Evolutionary conservation across 345 rosid genomes (phyloP).

Genomic region (Populus pruinosa): DNA sequence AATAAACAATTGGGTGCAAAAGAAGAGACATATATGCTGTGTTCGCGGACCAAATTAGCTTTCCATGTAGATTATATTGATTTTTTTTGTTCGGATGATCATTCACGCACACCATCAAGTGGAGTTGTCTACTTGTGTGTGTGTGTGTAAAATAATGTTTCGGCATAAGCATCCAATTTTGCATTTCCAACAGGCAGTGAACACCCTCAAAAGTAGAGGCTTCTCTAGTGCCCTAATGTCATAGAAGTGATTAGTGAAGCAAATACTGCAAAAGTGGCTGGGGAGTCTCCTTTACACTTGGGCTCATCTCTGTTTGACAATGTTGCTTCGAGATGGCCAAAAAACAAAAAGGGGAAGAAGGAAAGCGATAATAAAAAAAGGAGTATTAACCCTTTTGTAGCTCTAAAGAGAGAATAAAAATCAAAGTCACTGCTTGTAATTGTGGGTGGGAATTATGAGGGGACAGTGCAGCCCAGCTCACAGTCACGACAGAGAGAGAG

Average conservation of each 20-base stretch:
- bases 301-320: neutral
- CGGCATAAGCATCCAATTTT: neutral
- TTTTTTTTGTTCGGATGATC: too few relatives aligned
- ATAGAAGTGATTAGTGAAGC: neutral
- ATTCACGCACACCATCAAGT: neutral
- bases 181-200: neutral
- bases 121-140: neutral
- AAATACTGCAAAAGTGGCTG: slow-evolving; percentile 3
- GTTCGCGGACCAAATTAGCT: neutral
- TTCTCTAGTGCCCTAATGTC: neutral
- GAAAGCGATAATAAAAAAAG: neutral
- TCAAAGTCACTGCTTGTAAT: slow-evolving; percentile 2
- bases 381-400: neutral
- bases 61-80: too few relatives aligned
- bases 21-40: neutral
- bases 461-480: slow-evolving; percentile 43
- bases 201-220: neutral
- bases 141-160: neutral
- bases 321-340: neutral
- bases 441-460: neutral
- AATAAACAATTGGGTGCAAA: too few relatives aligned
- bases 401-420: neutral
- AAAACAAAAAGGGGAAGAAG: neutral
- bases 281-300: slow-evolving; percentile 1
- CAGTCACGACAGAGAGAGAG: neutral